These are phyloP conservation scores for Tylopilus plumbeoviolaceoides DNA, from an alignment of 768 basidiomycete species.

Conservation along the genomic window DNA sequence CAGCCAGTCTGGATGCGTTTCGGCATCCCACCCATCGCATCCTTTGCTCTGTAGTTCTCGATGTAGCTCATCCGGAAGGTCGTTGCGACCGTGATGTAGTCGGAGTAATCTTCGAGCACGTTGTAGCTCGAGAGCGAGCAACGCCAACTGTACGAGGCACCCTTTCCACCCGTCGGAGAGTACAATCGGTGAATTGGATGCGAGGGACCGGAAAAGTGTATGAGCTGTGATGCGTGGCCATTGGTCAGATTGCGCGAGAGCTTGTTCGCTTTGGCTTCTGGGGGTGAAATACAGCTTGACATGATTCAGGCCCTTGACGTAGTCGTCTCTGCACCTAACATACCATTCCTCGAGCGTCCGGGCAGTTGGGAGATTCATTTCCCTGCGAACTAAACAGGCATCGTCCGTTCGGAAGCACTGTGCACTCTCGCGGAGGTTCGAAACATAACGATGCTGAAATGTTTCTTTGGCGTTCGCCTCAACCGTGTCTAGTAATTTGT, in stretches of 20 bases:
- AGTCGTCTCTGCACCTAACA: conserved; percentile 2
- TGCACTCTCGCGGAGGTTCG: conserved; percentile 8
- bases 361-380: not conserved
- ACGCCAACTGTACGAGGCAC: conserved; percentile 28
- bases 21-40: conserved; percentile 16
- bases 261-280: conserved; percentile 12
- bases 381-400: not conserved
- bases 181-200: conserved; percentile 16
- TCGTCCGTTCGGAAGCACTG: conserved; percentile 5
- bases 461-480: conserved; percentile 4
- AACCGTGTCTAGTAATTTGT: conserved; percentile 2
- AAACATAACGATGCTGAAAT: conserved; percentile 12
- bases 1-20: conserved; percentile 38
- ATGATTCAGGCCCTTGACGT: not conserved
- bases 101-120: conserved; percentile 34
- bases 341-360: conserved; percentile 10
- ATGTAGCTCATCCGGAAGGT: conserved; percentile 29
- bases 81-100: conserved; percentile 14
- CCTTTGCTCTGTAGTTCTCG: conserved; percentile 25
- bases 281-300: conserved; percentile 14
- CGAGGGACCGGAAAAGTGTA: conserved; percentile 31
- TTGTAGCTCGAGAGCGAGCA: conserved; percentile 32
- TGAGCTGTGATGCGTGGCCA: conserved; percentile 38
- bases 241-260: conserved; percentile 22
- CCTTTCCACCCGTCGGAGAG: conserved; percentile 29